Evolutionary conservation across 129 eudicot genomes (phyloP).

Genomic region (Flaveria bidentis): DNA sequence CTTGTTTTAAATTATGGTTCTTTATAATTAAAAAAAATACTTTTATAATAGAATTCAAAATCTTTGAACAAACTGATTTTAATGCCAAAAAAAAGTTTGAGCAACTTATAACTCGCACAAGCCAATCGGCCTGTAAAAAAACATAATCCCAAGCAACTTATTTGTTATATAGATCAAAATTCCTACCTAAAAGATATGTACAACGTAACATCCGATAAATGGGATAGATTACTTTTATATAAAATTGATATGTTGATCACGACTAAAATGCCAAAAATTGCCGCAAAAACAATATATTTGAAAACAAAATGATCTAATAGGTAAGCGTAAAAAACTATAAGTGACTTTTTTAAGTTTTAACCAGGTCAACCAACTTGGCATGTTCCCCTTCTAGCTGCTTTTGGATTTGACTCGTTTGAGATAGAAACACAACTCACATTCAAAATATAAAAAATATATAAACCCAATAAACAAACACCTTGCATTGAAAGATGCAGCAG

Average conservation of each 20-base stretch:
- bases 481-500: constrained; percentile 56
- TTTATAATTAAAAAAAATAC: neutral
- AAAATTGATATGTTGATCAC: neutral
- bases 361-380: neutral
- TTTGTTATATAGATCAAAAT: neutral
- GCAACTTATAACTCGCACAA: neutral
- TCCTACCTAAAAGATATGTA: neutral
- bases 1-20: too few species aligned
- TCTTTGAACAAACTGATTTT: neutral
- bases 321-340: neutral
- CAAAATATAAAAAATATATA: neutral
- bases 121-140: neutral
- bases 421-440: neutral
- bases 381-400: neutral
- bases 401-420: neutral
- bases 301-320: neutral
- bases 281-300: neutral
- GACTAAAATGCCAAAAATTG: neutral
- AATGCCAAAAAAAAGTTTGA: neutral
- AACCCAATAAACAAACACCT: constrained; percentile 45
- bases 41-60: neutral
- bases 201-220: neutral
- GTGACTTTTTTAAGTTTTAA: neutral
- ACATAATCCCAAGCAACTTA: neutral
- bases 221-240: neutral